Conservation (phyloP, 2,329 filamentous ascomycete genomes). For the Cercospora nicotianae region DNA sequence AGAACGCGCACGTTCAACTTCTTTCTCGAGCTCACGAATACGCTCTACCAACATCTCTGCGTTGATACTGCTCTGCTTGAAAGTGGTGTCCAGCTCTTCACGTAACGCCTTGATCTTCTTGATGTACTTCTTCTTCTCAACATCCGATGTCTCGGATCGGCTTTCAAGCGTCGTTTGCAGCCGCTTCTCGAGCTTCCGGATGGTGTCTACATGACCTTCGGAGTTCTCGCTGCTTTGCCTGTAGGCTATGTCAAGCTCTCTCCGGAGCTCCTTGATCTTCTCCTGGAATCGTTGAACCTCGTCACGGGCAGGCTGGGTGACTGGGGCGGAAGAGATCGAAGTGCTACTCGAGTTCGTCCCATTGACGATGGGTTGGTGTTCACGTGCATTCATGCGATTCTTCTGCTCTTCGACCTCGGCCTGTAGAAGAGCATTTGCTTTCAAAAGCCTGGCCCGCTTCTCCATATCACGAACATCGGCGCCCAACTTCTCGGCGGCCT, state of each 20-base stretch:
- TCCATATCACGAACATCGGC: constrained; percentile 22
- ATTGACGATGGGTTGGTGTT: constrained; percentile 22
- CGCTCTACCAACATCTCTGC: constrained; percentile 25
- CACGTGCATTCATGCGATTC: constrained; percentile 28
- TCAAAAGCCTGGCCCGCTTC: constrained; percentile 26
- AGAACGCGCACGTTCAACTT: constrained; percentile 13
- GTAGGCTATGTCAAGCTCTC: constrained; percentile 29
- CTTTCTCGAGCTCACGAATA: constrained; percentile 24
- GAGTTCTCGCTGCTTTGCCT: constrained; percentile 29
- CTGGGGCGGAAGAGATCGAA: constrained; percentile 14
- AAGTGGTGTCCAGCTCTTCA: constrained; percentile 25
- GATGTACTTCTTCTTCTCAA: constrained; percentile 23
- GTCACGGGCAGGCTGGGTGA: constrained; percentile 18
- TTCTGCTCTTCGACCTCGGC: constrained; percentile 36
- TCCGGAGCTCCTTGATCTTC: constrained; percentile 27
- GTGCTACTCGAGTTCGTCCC: constrained; percentile 20
- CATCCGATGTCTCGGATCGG: constrained; percentile 7
- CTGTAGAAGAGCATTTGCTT: constrained; percentile 31
- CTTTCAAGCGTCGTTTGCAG: constrained; percentile 20
- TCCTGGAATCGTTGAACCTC: constrained; percentile 26
- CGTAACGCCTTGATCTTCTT: constrained; percentile 26
- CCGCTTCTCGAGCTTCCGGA: constrained; percentile 26
- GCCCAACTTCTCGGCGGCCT: constrained; percentile 20
- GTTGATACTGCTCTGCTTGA: constrained; percentile 26
- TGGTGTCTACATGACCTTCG: constrained; percentile 26